These are phyloP conservation scores for Boletus mariae DNA, from an alignment of 1,284 basidiomycete species.

Conservation along the genomic window DNA sequence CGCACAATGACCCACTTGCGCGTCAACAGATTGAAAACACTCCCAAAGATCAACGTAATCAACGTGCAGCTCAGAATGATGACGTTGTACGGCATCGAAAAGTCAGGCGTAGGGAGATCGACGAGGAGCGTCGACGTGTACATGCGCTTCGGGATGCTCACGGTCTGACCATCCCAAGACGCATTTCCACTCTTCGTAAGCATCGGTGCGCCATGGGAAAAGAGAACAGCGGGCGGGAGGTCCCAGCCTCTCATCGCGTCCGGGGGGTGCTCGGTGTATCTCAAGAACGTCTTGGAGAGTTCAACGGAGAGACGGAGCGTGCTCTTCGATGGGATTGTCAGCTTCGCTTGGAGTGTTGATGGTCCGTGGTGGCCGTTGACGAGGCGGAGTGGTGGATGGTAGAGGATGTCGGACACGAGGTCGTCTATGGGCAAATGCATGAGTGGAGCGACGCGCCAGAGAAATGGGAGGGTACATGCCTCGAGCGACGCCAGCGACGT, in stretches of 20 bases:
- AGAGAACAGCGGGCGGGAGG: slow-evolving; percentile 77
- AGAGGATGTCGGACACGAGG: slow-evolving; percentile 54
- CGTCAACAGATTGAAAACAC: slow-evolving; percentile 84
- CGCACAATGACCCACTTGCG: slow-evolving; percentile 69
- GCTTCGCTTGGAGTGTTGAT: slow-evolving; percentile 55
- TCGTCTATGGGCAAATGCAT: slow-evolving; percentile 9
- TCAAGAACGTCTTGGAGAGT: slow-evolving; percentile 82
- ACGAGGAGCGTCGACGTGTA: slow-evolving; percentile 84
- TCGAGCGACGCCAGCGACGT: slow-evolving; percentile 39
- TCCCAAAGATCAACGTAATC: slow-evolving; percentile 91
- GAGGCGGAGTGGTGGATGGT: slow-evolving; percentile 69
- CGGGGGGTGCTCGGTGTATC: slow-evolving; percentile 94
- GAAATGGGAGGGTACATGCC: slow-evolving; percentile 37
- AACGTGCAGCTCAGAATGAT: slow-evolving; percentile 94
- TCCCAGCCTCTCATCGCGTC: slow-evolving; percentile 96
- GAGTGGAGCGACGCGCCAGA: not conserved
- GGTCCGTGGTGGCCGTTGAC: slow-evolving; percentile 30
- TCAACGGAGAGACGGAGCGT: slow-evolving; percentile 69
- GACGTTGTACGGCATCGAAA: slow-evolving; percentile 99
- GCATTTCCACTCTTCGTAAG: slow-evolving; percentile 5
- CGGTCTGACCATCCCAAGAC: not conserved
- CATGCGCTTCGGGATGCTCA: slow-evolving; percentile 39
- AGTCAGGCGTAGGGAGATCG: slow-evolving; percentile 94
- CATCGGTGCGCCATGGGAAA: slow-evolving; percentile 31
- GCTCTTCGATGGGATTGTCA: slow-evolving; percentile 68